Conservation (phyloP, 495 filamentous ascomycete species). For the Clavariopsis aquatica region DNA sequence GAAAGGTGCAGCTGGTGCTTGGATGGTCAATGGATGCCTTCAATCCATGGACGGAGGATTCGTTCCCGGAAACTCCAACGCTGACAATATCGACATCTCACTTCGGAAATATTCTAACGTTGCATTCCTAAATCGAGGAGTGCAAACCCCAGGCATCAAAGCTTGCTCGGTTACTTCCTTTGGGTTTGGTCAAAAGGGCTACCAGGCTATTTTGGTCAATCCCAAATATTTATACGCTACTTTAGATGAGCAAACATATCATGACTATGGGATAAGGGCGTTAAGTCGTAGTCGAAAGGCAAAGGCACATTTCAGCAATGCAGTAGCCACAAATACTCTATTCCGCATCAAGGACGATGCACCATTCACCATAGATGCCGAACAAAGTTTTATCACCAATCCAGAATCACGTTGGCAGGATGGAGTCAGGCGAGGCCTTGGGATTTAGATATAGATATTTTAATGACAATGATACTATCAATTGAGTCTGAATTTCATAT, state of each 20-base stretch:
- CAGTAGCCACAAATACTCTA: background rate
- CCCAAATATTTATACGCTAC: constrained; percentile 36
- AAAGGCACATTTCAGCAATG: background rate
- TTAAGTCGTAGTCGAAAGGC: background rate
- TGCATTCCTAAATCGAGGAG: constrained; percentile 15
- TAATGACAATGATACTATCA: no score
- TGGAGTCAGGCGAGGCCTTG: background rate
- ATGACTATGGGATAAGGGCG: background rate
- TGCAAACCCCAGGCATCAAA: constrained; percentile 22
- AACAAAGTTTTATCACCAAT: background rate
- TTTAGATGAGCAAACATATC: constrained; percentile 12
- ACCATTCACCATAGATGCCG: background rate
- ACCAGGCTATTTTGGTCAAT: constrained; percentile 31
- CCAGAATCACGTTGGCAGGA: background rate
- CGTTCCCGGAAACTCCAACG: constrained; percentile 38
- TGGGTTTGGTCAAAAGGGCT: constrained; percentile 41
- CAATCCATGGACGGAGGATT: constrained; percentile 35
- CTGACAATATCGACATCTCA: constrained; percentile 36
- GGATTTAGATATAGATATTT: background rate
- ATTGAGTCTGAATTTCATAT: no score
- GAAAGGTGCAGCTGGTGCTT: constrained; percentile 38
- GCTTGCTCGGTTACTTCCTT: constrained; percentile 40
- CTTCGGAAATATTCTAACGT: constrained; percentile 27
- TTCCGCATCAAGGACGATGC: background rate
- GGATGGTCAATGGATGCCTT: constrained; percentile 40